Base-by-base conservation (phyloP, 345 rosid species). In the Chamaenerion angustifolium region DNA sequence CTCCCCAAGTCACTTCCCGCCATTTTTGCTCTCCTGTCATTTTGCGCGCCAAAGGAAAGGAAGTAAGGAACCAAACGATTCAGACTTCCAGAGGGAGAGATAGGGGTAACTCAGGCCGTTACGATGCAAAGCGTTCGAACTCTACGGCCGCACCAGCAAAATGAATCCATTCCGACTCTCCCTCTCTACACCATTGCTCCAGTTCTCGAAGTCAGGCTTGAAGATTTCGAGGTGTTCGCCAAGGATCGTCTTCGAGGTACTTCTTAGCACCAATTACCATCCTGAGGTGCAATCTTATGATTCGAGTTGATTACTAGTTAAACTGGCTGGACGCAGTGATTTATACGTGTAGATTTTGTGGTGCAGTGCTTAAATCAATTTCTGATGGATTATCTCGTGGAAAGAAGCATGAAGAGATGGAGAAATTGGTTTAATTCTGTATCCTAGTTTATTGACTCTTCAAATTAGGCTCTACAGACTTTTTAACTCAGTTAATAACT, bases 161-260 rank as follows among this genome's bases (percentile, higher is more conserved):
- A 52, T 42, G 57, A 64, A 58, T 64, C 4, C 64, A 59, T 61
- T 46, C 55, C 69, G 1, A 59, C 73, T 18, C 74, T 84, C 40
- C 96, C 88, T 12, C 78, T 86, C 37, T 82, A 87, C 64, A 75
- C 86, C 37, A 73, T 81, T 9, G 80, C 93, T 10, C 96, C 93
- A 42, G n/a, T 72, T 2, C 79, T 86, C 62, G 96, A 92, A 61
- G 89, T 87, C 64, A 75, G 96, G 40, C 81, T 84, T 41, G 93
- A 82, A 61, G 95, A 87, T 56, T 92, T 84, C 74, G 96, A 87
- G 78, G 82, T 77, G 70, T 84, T 73, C 64, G 93, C 98, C 66
- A 61, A 80, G 48, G 90, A 87, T 77, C 89, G 93, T 48, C 77
- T 92, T 54, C 83, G 87, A 69, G 98, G 98, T 92, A 15, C 6